Conservation (phyloP, 305 asterid species). For the Plantago coronopus region DNA sequence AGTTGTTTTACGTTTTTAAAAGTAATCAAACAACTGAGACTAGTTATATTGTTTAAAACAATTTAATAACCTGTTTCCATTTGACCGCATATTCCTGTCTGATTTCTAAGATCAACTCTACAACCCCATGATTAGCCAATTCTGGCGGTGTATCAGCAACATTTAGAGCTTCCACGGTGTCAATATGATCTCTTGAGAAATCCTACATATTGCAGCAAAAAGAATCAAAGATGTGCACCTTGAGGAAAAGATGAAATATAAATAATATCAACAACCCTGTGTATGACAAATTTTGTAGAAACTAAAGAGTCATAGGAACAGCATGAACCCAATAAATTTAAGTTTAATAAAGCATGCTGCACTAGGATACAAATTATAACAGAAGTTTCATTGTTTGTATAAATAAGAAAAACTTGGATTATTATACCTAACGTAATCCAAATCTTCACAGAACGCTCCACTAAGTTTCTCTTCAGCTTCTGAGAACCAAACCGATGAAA, state of each 20-base stretch:
- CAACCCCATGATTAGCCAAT: slow-evolving; percentile 43
- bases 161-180: slow-evolving; percentile 26
- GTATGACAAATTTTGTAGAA: slow-evolving; percentile 6
- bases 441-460: slow-evolving; percentile 48
- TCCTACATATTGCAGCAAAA: slow-evolving; percentile 37
- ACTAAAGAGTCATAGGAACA: neutral
- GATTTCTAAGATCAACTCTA: slow-evolving; percentile 54
- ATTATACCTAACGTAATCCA: slow-evolving; percentile 40
- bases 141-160: slow-evolving; percentile 43
- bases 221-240: too few relatives aligned
- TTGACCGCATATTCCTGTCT: slow-evolving; percentile 64
- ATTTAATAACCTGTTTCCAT: slow-evolving; percentile 76
- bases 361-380: slow-evolving; percentile 7
- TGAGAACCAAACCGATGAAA: slow-evolving; percentile 55
- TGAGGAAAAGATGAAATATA: too few relatives aligned
- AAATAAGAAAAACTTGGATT: slow-evolving; percentile 1
- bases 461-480: slow-evolving; percentile 80
- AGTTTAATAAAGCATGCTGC: neutral
- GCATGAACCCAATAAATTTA: neutral
- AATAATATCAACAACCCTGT: slow-evolving; percentile 9
- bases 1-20: too few relatives aligned
- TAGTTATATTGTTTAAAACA: too few relatives aligned
- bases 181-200: slow-evolving; percentile 41
- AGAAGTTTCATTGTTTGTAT: neutral
- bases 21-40: too few relatives aligned